Evolutionary conservation across 179 eudicot genomes (phyloP), one percentile per base, ranked within the genome.

Genomic region (Kewa caespitosa): DNA sequence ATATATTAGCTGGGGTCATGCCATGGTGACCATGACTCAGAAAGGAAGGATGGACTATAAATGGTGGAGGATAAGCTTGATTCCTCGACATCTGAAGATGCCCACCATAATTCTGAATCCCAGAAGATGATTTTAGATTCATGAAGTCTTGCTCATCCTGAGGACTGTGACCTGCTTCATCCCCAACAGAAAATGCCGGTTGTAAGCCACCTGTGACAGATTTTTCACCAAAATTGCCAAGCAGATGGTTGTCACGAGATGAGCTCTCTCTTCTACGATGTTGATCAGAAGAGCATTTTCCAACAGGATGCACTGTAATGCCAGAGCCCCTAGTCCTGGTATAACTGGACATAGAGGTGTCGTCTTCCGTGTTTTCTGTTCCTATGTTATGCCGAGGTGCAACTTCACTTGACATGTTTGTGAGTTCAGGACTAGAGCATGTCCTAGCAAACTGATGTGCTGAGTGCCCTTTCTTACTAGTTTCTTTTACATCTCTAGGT

Each of bases 381-480:
- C 74, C 71, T 57, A 27, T 70, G 60, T 77, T 78, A 73, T 55
- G 79, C 75, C 69, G 80, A 77, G 71, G 50, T 65, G 55, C 69
- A 74, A 69, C 74, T 46, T 84, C 74, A 67, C 67, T 69, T 3
- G 81, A 81, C 76, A 81, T 60, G 75, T 67, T 84, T 1, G 79
- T 75, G 78, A 83, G 74, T 62, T 88, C 91, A 52, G 88, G 86
- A 75, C 86, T 86, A 64, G 91, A 86, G 48, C 78, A 77, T 64
- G 91, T 83, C 80, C 88, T 83, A 65, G 84, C 85, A 83, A 84
- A 86, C 63, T 79, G 88, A 68, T 72, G 78, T 23, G 65, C 77
- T 43, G 63, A 59, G 69, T 72, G 82, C n/a, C 79, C 76, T 73
- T 70, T 61, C 71, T 55, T 74, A 50, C 70, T 54, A 78, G n/a